Evolutionary conservation across 1,284 basidiomycete species (phyloP).

Genomic region (Cerrena zonata): DNA sequence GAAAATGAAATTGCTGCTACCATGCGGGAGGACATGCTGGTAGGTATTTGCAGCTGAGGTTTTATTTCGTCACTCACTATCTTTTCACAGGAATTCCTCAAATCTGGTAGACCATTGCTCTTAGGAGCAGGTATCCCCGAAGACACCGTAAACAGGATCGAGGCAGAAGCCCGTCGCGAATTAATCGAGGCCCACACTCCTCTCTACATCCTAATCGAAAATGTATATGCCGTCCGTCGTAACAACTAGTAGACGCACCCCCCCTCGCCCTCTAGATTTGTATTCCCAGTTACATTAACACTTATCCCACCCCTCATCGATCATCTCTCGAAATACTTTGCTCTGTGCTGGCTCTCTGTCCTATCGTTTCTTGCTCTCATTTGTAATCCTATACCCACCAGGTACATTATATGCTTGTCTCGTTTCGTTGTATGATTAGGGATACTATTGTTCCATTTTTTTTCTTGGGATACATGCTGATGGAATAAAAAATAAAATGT

Average conservation of each 20-base stretch:
- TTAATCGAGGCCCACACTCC: conserved; percentile 41
- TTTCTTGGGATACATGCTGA: no score
- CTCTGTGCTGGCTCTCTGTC: neutral
- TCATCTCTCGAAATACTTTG: neutral
- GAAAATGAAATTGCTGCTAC: conserved; percentile 29
- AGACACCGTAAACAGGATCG: conserved; percentile 45
- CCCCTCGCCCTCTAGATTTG: no score
- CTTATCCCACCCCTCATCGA: neutral
- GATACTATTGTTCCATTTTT: no score
- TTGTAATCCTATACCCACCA: neutral
- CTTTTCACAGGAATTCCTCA: conserved; percentile 50
- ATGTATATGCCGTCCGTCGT: conserved; percentile 54
- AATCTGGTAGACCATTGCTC: conserved; percentile 59
- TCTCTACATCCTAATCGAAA: conserved; percentile 50
- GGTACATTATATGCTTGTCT: no score
- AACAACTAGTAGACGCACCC: no score
- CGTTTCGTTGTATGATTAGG: no score
- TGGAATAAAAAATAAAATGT: no score
- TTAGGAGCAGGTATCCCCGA: conserved; percentile 55
- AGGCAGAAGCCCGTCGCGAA: conserved; percentile 45
- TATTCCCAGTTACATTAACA: no score
- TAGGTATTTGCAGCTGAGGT: conserved; percentile 13
- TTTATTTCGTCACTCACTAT: conserved; percentile 4
- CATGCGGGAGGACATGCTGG: conserved; percentile 42
- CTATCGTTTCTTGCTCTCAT: neutral